phyloP scores from a whole-genome alignment of 2,329 filamentous ascomycete genomes.

The Botryotinia calthae region DNA sequence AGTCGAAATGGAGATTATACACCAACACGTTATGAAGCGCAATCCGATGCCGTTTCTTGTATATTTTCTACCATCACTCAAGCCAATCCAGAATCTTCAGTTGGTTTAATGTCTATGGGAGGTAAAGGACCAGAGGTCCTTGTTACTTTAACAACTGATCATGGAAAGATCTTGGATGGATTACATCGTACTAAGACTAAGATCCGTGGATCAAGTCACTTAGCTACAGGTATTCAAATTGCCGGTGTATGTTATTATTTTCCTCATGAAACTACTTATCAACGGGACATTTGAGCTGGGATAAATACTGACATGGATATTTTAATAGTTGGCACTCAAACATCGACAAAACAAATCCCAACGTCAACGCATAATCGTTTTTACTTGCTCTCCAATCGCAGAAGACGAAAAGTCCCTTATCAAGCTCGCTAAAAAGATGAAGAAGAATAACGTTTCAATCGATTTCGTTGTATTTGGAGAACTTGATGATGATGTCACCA shows the following conservation, averaged over 20 bases:
- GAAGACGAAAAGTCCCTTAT: constrained; percentile 88
- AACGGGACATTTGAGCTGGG: neutral
- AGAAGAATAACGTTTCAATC: constrained; percentile 92
- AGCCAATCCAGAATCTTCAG: constrained; percentile 93
- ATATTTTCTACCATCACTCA: constrained; percentile 95
- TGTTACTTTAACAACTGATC: constrained; percentile 92
- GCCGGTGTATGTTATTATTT: constrained; percentile 66
- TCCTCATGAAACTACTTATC: neutral
- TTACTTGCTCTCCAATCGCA: constrained; percentile 87
- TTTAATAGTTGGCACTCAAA: constrained; percentile 80
- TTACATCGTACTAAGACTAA: constrained; percentile 86
- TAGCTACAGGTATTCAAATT: constrained; percentile 93
- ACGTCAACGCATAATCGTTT: constrained; percentile 93
- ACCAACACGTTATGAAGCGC: constrained; percentile 92
- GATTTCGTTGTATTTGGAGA: constrained; percentile 96
- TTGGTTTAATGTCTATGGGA: constrained; percentile 98
- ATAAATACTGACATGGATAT: constrained; percentile 27
- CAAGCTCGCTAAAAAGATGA: constrained; percentile 95
- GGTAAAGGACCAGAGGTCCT: constrained; percentile 96
- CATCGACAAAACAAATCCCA: constrained; percentile 98
- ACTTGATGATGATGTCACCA: constrained; percentile 82
- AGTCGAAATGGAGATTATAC: constrained; percentile 93
- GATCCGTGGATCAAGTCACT: constrained; percentile 83
- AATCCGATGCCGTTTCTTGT: constrained; percentile 90
- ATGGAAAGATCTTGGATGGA: constrained; percentile 90